These are phyloP conservation scores for Pythium rishiriense DNA, from an alignment of 352 stramenopile species.

Conservation along the genomic window DNA sequence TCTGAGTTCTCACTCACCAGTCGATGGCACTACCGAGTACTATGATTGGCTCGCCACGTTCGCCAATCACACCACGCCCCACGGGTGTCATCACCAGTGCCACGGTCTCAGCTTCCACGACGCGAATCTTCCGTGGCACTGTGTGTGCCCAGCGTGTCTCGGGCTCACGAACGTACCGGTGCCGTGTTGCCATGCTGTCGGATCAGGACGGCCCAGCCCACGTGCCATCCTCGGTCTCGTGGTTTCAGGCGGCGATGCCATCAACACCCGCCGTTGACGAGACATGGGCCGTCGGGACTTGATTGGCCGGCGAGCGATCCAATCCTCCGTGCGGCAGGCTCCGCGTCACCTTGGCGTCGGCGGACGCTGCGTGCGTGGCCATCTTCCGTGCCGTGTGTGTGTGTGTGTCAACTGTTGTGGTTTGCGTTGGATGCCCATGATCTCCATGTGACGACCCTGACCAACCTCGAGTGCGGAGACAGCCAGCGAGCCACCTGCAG, in stretches of 20 bases:
- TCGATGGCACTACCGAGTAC: not conserved
- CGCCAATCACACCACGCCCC: not conserved
- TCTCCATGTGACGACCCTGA: too few relatives aligned
- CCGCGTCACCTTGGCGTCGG: not conserved
- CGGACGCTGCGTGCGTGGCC: not conserved
- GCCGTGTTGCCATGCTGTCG: not conserved
- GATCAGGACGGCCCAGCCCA: too few relatives aligned
- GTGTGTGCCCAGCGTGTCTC: too few relatives aligned
- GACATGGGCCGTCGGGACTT: not conserved
- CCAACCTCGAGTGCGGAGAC: conserved; percentile 8
- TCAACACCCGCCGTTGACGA: not conserved
- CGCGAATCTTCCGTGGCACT: not conserved
- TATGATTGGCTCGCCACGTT: not conserved
- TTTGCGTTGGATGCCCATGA: too few relatives aligned
- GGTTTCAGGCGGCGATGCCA: not conserved
- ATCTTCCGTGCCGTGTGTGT: not conserved
- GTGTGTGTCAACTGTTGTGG: too few relatives aligned
- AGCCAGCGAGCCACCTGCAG: not conserved
- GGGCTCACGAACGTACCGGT: not conserved
- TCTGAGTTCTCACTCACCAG: not conserved
- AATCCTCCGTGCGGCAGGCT: not conserved
- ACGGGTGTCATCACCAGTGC: not conserved
- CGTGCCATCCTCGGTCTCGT: not conserved
- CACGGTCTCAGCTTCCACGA: not conserved
- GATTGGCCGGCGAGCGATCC: not conserved